phyloP scores from a whole-genome alignment of 1,139 yeast species.

The Hansenula sp. region DNA sequence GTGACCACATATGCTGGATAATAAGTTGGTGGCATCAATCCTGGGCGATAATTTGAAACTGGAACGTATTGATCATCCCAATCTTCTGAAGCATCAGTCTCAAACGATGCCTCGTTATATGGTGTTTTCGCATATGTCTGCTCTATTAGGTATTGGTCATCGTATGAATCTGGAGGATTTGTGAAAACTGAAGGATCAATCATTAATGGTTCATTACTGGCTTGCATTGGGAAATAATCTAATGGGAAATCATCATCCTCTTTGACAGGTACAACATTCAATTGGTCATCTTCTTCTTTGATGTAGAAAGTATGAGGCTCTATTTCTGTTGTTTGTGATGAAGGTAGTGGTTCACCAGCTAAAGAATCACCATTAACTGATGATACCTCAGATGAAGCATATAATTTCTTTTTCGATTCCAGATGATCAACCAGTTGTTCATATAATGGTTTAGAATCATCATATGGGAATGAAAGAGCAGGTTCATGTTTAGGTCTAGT shows the following conservation, averaged over 20 bases:
- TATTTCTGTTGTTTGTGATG: not conserved
- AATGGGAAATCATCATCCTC: constrained; percentile 65
- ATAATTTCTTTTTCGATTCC: constrained; percentile 28
- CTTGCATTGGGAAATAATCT: constrained; percentile 45
- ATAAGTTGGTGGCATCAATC: constrained; percentile 6
- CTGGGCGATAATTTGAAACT: constrained; percentile 8
- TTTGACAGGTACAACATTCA: constrained; percentile 16
- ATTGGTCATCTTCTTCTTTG: constrained; percentile 18
- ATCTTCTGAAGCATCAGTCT: constrained; percentile 6
- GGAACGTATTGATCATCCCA: constrained; percentile 9
- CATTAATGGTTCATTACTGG: constrained; percentile 20
- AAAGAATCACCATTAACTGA: not conserved
- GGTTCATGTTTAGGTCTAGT: constrained; percentile 60
- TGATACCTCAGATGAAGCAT: not conserved
- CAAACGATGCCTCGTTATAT: constrained; percentile 17
- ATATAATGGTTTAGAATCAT: constrained; percentile 37
- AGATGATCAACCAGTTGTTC: constrained; percentile 48
- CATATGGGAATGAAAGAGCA: constrained; percentile 55
- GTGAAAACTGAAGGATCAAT: constrained; percentile 22
- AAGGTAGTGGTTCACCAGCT: not conserved
- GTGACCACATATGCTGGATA: too few relatives aligned
- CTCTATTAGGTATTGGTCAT: constrained; percentile 43
- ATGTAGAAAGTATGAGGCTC: constrained; percentile 14
- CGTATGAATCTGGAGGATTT: constrained; percentile 30
- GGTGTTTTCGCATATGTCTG: constrained; percentile 40